Conservation (phyloP, 805 yeast species). For the Sugiyamaella qingdaonensis region DNA sequence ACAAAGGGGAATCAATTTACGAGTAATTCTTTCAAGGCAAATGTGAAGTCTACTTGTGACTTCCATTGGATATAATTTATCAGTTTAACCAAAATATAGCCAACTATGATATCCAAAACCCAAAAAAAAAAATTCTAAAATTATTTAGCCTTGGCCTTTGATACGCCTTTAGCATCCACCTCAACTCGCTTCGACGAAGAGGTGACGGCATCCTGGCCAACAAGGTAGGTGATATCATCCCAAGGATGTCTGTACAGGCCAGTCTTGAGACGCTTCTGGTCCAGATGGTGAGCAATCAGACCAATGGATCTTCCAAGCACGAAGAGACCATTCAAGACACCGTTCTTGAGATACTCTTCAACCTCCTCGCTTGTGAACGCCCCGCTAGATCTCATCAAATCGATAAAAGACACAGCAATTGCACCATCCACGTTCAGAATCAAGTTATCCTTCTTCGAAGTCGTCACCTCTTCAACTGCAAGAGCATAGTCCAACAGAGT, state of each 20-base stretch:
- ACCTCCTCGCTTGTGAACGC: slow-evolving; percentile 44
- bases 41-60: too few relatives aligned
- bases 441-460: slow-evolving; percentile 46
- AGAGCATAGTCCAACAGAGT: slow-evolving; percentile 42
- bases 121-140: slow-evolving; percentile 7
- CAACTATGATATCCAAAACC: neutral
- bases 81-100: too few relatives aligned
- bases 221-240: slow-evolving; percentile 45
- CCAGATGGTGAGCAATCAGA: slow-evolving; percentile 44
- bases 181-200: slow-evolving; percentile 33
- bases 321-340: slow-evolving; percentile 44
- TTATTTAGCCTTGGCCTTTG: slow-evolving; percentile 27
- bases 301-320: slow-evolving; percentile 46
- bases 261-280: slow-evolving; percentile 44
- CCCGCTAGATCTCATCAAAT: slow-evolving; percentile 41
- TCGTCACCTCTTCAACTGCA: slow-evolving; percentile 46
- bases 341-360: slow-evolving; percentile 42
- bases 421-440: slow-evolving; percentile 45
- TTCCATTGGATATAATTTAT: too few relatives aligned
- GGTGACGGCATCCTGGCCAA: slow-evolving; percentile 36
- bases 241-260: slow-evolving; percentile 46
- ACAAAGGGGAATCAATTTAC: too few relatives aligned
- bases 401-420: slow-evolving; percentile 43
- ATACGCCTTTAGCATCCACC: slow-evolving; percentile 33
- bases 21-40: too few relatives aligned